Evolutionary conservation across 208 protist genomes (phyloP).

Genomic region (Trypanosoma mega): DNA sequence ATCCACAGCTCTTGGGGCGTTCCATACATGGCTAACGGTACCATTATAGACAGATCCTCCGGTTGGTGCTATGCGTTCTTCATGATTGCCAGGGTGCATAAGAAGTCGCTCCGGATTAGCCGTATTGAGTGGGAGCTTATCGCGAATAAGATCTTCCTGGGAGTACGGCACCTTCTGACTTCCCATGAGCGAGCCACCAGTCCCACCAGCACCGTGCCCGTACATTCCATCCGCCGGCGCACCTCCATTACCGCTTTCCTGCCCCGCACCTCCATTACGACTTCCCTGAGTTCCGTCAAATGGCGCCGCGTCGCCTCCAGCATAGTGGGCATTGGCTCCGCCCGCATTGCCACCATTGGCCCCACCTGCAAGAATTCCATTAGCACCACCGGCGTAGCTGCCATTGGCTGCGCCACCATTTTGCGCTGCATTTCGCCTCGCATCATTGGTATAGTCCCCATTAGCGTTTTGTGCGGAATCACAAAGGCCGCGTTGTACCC

Average conservation of each 20-base stretch:
- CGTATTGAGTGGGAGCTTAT: slow-evolving; percentile 44
- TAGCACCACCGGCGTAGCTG: not conserved
- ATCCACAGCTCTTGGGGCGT: slow-evolving; percentile 80
- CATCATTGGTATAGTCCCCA: too few species aligned
- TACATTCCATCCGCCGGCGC: slow-evolving; percentile 1
- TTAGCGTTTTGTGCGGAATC: too few species aligned
- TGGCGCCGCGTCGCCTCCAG: not conserved
- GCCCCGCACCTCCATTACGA: too few species aligned
- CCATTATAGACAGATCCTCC: slow-evolving; percentile 69
- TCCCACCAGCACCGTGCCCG: not conserved
- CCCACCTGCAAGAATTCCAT: slow-evolving; percentile 8
- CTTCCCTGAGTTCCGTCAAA: not conserved
- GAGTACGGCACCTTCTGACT: slow-evolving; percentile 36
- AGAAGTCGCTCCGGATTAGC: slow-evolving; percentile 59
- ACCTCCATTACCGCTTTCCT: not conserved
- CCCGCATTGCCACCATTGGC: not conserved
- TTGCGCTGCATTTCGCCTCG: not conserved
- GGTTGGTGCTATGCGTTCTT: slow-evolving; percentile 31
- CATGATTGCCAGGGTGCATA: slow-evolving; percentile 44
- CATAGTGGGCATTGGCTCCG: slow-evolving; percentile 20
- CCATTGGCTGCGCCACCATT: slow-evolving; percentile 7
- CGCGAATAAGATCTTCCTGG: slow-evolving; percentile 42
- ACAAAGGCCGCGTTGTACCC: too few species aligned
- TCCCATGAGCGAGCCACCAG: not conserved
- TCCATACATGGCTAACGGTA: slow-evolving; percentile 41